These are phyloP conservation scores for Penicillium sp. DNA, from an alignment of 2,329 filamentous ascomycete species.

Conservation along the genomic window DNA sequence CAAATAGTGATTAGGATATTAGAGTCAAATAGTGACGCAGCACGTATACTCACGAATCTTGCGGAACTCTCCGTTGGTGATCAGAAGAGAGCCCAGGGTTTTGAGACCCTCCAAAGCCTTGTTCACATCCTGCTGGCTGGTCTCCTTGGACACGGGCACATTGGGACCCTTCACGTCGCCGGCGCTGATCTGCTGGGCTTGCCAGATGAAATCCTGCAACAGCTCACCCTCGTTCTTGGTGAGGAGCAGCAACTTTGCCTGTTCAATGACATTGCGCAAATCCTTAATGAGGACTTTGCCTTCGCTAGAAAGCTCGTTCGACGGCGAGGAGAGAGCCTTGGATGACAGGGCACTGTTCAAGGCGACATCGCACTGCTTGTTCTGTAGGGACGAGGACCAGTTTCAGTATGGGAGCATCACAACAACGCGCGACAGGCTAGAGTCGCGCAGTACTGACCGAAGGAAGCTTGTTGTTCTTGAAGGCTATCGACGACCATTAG, in stretches of 20 bases:
- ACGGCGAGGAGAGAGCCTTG: constrained; percentile 68
- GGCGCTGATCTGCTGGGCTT: constrained; percentile 74
- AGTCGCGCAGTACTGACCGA: constrained; percentile 62
- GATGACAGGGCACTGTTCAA: constrained; percentile 83
- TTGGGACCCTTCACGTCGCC: constrained; percentile 64
- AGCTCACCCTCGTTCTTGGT: constrained; percentile 95
- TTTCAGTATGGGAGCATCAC: constrained; percentile 10
- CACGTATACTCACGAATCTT: constrained; percentile 69
- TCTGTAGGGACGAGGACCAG: constrained; percentile 53
- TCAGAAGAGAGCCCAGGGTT: constrained; percentile 82
- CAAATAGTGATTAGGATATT: constrained; percentile 18
- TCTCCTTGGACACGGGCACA: constrained; percentile 72
- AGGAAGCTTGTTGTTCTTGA: constrained; percentile 85
- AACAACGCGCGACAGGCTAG: background rate
- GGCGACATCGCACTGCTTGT: constrained; percentile 93
- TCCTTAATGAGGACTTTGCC: constrained; percentile 79
- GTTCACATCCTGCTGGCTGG: constrained; percentile 78
- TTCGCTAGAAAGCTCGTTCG: constrained; percentile 76
- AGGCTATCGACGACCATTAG: constrained; percentile 57
- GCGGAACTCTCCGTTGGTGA: constrained; percentile 95
- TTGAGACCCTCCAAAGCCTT: constrained; percentile 81
- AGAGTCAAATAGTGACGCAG: constrained; percentile 6
- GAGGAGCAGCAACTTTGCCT: constrained; percentile 81
- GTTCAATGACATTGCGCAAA: constrained; percentile 74
- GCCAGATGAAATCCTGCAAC: constrained; percentile 96